Base-by-base conservation (phyloP, 345 rosid species). In the Lepidium africanum region DNA sequence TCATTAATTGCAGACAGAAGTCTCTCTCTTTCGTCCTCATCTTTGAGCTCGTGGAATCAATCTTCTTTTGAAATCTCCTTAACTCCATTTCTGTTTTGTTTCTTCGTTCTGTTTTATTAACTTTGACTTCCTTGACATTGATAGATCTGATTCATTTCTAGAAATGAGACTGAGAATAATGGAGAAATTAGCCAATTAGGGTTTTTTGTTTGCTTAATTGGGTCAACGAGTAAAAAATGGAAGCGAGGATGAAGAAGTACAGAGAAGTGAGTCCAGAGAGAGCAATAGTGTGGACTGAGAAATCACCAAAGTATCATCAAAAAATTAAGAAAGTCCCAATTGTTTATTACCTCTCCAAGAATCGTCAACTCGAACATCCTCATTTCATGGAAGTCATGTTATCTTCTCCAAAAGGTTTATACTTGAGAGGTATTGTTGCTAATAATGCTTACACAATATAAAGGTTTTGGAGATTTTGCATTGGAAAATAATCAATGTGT, bases 361-460 rank as follows among this genome's bases (percentile, higher is more conserved):
- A 94, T 63, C 95, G 91, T 43, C 96, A 87, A 77, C 97, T 94
- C n/a, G 99, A 94, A 66, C 99, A 94, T 70, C 99, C 99, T 70
- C 99, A 94, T 67, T 89, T 94, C 89, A 91, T 94, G 57, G 95
- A 91, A 62, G 97, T 94, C 59, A 82, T 83, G 14, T 63, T 86
- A 64, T 79, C 96, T 56, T 87, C 99, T 2, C 86, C 87, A 0
- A 72, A 87, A 9, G 91, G 97, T 23, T 95, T 94, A 75, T 80
- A 82, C 73, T 76, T 94, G 40, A 85, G 85, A 83, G 99, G 99
- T 91, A 71, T 47, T 17, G 6, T 3, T 17, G 10, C n/a, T n/a
- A n/a, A 9, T 10, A 35, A 73, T 25, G 7, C 37, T 57, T 48
- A 5, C 41, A 27, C 19, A 42, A 32, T 54, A 12, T 4, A 8